A percentile compares a stretch with the other conserved stretches of the same genome.
Conservation (phyloP, 78 protist species). For the Dictyostelium capitatum region DNA sequence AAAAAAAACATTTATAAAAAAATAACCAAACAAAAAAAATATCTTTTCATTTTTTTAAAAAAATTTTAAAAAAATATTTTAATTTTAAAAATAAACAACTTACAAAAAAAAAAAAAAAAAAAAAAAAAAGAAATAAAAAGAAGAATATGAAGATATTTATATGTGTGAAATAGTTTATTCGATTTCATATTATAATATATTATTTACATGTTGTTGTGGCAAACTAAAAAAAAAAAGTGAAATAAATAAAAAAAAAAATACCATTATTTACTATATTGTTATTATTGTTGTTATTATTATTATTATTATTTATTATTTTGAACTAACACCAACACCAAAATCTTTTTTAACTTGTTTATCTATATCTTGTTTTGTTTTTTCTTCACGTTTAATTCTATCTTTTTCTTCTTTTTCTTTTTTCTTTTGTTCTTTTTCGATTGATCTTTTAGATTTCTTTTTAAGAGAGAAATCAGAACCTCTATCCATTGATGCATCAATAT, state of each 20-base stretch:
- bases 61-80: no score
- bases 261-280: not conserved
- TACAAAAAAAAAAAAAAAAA: not conserved
- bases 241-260: not conserved
- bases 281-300: not conserved
- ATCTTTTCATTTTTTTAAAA: no score
- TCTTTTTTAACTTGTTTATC: constrained; percentile 27
- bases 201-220: not conserved
- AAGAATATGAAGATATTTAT: not conserved
- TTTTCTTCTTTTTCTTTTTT: constrained; percentile 58
- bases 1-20: no score
- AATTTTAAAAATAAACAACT: not conserved
- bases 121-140: not conserved
- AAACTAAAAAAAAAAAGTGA: not conserved
- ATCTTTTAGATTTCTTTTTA: constrained; percentile 31
- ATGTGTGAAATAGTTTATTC: constrained; percentile 4
- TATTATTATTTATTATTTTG: not conserved
- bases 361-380: constrained; percentile 21
- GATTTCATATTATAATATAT: not conserved
- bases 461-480: constrained; percentile 58
- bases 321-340: not conserved
- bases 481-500: constrained; percentile 19
- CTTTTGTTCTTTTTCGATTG: constrained; percentile 46
- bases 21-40: no score
- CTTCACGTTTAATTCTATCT: constrained; percentile 27